Base-by-base conservation (phyloP, 2,329 filamentous ascomycete genomes). In the Thielaviopsis euricoi region DNA sequence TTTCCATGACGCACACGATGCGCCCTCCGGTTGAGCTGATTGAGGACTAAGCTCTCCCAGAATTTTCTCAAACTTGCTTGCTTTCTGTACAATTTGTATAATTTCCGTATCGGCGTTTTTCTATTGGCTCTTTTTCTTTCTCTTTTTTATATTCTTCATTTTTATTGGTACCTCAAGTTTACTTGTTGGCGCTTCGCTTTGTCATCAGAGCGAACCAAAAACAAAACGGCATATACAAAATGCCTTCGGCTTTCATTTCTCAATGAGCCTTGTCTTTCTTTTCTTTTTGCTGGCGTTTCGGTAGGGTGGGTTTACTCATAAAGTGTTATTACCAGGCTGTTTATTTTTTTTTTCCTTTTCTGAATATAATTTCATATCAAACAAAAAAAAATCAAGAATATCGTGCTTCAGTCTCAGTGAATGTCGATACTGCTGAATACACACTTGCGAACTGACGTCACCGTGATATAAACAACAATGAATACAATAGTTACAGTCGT, bases 11-110 rank as follows among this genome's bases (percentile, higher is more conserved):
- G 23, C 79, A 85, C 64, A 86, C 83, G 2, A 63, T 77, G 1
- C 73, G 81, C 54, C 83, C 83, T 22, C 82, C 82, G 0, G 74
- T 86, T 7, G 83, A 86, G 72, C 70, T 85, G 62, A 84, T 85
- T 77, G 67, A 73, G 55, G 66, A 74, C 62, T 66, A 65, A 50
- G 26, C 23, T 54, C 19, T 6, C 29, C 10, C 43, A 19, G 15
- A 29, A 52, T 58, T 33, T 50, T 40, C 13, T 57, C 52, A 23
- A 48, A 46, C 23, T 60, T 53, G 56, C 26, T 43, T 50, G 51
- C 23, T 40, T 25, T 51, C 55, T 59, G 22, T 3, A 21, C 17
- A 52, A 26, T 53, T 52, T 4, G 55, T 37, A 7, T 21, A 43
- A 46, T 22, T 25, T 46, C 37, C 12, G 43, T n/a, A n/a, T 37